These are phyloP conservation scores for Pichia ethanolica DNA, from an alignment of 805 yeast genomes.

Conservation along the genomic window DNA sequence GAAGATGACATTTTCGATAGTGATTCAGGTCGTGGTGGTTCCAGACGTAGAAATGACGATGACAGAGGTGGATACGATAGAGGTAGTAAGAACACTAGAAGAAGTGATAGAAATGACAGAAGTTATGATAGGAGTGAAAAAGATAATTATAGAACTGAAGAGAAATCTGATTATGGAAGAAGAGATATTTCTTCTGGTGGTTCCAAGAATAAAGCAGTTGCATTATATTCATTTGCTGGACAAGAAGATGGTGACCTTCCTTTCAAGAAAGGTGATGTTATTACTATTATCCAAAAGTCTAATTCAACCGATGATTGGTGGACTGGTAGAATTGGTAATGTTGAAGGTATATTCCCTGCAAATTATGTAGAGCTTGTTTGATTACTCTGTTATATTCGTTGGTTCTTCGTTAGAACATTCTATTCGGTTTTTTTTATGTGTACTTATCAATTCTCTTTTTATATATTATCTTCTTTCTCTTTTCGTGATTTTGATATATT, in stretches of 20 bases:
- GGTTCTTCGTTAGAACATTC: background rate
- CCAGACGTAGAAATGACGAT: constrained; percentile 16
- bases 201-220: constrained; percentile 72
- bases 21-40: constrained; percentile 15
- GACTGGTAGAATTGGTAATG: constrained; percentile 85
- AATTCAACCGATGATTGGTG: constrained; percentile 96
- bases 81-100: background rate
- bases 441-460: background rate
- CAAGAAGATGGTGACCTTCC: constrained; percentile 91
- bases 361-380: constrained; percentile 77
- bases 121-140: background rate
- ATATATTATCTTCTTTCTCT: background rate
- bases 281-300: constrained; percentile 77
- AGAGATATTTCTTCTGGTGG: constrained; percentile 26
- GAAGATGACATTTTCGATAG: constrained; percentile 81
- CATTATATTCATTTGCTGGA: constrained; percentile 81
- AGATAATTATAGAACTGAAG: constrained; percentile 25
- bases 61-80: background rate
- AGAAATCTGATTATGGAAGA: constrained; percentile 30
- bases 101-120: background rate
- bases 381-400: background rate
- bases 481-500: background rate
- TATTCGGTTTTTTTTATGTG: background rate
- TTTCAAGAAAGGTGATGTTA: constrained; percentile 90
- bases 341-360: constrained; percentile 94